A percentile compares a stretch with the other conserved stretches of the same genome.
Evolutionary conservation across 1,284 basidiomycete species (phyloP).

Genomic region (Heterobasidion parviporum): DNA sequence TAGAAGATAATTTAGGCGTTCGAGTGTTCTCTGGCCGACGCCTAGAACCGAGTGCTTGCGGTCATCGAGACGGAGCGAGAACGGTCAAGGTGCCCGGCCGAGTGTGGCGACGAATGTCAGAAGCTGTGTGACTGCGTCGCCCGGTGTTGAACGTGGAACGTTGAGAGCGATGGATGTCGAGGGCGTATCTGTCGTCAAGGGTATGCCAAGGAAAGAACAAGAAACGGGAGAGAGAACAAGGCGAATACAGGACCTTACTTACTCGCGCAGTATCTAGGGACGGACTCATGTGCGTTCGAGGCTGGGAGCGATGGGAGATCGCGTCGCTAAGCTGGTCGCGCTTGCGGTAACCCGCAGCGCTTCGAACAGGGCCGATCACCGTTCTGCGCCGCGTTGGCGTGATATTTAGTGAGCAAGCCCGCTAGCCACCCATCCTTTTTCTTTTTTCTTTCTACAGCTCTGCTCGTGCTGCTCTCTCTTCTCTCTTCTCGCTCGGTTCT

Average conservation of each 20-base stretch:
- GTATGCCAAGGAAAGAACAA: too few relatives aligned
- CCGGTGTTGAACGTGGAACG: neutral
- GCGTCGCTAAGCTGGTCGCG: neutral
- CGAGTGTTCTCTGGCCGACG: too few relatives aligned
- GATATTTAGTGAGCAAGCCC: slow-evolving; percentile 9
- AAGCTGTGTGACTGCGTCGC: too few relatives aligned
- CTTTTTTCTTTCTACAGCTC: slow-evolving; percentile 14
- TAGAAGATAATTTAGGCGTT: too few relatives aligned
- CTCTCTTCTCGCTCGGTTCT: neutral
- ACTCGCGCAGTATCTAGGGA: too few relatives aligned
- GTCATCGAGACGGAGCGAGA: too few relatives aligned
- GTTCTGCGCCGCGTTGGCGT: slow-evolving; percentile 9
- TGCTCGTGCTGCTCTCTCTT: neutral
- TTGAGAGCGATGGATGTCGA: neutral
- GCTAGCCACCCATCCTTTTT: slow-evolving; percentile 13
- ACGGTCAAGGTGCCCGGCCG: too few relatives aligned
- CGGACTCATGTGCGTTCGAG: neutral
- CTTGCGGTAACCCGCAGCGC: neutral
- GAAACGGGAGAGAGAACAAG: too few relatives aligned
- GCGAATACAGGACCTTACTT: too few relatives aligned
- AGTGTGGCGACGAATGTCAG: too few relatives aligned
- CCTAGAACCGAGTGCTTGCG: too few relatives aligned
- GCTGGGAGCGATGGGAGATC: neutral
- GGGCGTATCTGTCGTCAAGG: neutral
- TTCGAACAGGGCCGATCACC: neutral